Percentiles rank a stretch among this genome's conserved stretches.
These are phyloP conservation scores for Tephrocybe sp. DNA, from an alignment of 768 basidiomycete species.

Conservation along the genomic window DNA sequence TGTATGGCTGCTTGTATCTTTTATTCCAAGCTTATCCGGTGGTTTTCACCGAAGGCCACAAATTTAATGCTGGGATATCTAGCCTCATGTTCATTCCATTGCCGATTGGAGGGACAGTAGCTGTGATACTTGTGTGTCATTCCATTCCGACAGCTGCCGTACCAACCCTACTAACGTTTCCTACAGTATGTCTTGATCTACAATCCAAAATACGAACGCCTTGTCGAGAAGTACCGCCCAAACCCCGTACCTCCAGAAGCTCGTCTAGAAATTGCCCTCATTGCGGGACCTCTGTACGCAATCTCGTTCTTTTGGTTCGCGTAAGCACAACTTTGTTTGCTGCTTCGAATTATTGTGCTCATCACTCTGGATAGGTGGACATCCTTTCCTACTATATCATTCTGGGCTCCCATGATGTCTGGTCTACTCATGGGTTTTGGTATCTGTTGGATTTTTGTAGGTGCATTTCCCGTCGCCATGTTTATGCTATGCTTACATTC, in stretches of 20 bases:
- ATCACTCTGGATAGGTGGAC: conserved; percentile 65
- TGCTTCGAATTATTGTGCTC: not conserved
- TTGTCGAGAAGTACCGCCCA: conserved; percentile 43
- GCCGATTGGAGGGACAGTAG: conserved; percentile 48
- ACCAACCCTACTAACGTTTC: not conserved
- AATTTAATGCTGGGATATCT: conserved; percentile 51
- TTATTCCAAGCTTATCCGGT: conserved; percentile 63
- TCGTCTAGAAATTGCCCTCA: conserved; percentile 47
- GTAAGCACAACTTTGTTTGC: conserved; percentile 24
- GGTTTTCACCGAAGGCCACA: conserved; percentile 53
- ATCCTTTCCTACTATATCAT: conserved; percentile 48
- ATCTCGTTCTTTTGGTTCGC: conserved; percentile 67
- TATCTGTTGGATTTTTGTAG: conserved; percentile 54
- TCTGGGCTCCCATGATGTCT: conserved; percentile 54
- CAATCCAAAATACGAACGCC: conserved; percentile 48
- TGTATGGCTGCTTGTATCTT: conserved; percentile 64
- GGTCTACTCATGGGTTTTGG: conserved; percentile 52
- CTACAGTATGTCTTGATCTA: conserved; percentile 47
- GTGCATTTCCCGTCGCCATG: conserved; percentile 19
- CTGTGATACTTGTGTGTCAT: conserved; percentile 41
- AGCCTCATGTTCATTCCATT: conserved; percentile 66
- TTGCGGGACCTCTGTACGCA: conserved; percentile 52
- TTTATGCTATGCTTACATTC: not conserved
- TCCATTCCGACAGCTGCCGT: not conserved
- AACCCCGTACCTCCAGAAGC: conserved; percentile 61